Conservation (phyloP, 768 basidiomycete species). For the Gautieria morchelliformis region DNA sequence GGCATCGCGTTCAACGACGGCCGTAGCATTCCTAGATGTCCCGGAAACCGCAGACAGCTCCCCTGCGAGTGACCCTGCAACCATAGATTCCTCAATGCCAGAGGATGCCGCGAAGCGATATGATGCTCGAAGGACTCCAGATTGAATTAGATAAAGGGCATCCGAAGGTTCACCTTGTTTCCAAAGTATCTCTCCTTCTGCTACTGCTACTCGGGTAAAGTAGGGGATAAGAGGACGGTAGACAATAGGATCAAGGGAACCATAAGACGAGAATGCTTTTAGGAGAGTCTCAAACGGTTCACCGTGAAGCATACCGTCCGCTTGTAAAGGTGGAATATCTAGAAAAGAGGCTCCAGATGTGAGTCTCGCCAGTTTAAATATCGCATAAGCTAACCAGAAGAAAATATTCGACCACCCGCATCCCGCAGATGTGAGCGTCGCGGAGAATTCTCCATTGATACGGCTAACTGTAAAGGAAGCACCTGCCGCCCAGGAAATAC, state of each 20-base stretch:
- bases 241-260: conserved; percentile 41
- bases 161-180: conserved; percentile 65
- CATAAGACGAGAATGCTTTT: conserved; percentile 73
- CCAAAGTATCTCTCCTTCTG: conserved; percentile 63
- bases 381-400: conserved; percentile 34
- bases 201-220: conserved; percentile 52
- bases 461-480: conserved; percentile 36
- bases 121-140: conserved; percentile 73
- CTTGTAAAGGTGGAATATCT: conserved; percentile 14
- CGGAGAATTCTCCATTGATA: conserved; percentile 52
- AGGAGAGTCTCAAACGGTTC: conserved; percentile 71
- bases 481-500: conserved; percentile 53
- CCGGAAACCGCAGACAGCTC: conserved; percentile 81
- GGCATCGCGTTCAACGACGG: conserved; percentile 67
- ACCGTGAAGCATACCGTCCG: conserved; percentile 21
- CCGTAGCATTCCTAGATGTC: conserved; percentile 75
- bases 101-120: conserved; percentile 57
- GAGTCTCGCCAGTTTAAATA: background rate
- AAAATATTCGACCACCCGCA: conserved; percentile 64
- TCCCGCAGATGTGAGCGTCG: conserved; percentile 57
- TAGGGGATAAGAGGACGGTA: conserved; percentile 61
- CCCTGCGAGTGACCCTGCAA: conserved; percentile 85
- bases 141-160: conserved; percentile 83
- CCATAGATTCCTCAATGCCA: conserved; percentile 82
- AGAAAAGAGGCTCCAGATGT: background rate